Conservation (phyloP, 2,329 filamentous ascomycete genomes). For the Fusarium hostae region DNA sequence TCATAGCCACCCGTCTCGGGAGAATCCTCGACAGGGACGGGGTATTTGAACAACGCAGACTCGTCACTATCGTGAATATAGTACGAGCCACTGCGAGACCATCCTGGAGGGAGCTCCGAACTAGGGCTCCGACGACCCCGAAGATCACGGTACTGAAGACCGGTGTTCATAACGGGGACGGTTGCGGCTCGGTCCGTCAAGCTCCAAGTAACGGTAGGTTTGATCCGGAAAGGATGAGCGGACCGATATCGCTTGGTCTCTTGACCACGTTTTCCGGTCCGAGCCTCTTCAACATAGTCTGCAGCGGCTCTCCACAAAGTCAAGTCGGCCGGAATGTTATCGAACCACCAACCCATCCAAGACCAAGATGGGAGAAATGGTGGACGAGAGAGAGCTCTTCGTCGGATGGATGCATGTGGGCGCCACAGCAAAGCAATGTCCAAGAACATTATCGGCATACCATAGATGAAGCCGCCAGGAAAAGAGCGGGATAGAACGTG, state of each 20-base stretch:
- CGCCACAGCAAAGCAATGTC: constrained; percentile 59
- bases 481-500: constrained; percentile 55
- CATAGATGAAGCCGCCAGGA: constrained; percentile 57
- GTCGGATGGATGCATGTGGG: constrained; percentile 55
- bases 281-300: constrained; percentile 56
- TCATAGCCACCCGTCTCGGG: constrained; percentile 47
- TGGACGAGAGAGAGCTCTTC: constrained; percentile 50
- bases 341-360: constrained; percentile 62
- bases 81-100: constrained; percentile 51
- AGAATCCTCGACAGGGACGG: constrained; percentile 53
- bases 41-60: constrained; percentile 54
- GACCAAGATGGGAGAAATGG: constrained; percentile 58
- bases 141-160: constrained; percentile 54
- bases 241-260: constrained; percentile 51
- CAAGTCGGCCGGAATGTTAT: constrained; percentile 56
- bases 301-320: constrained; percentile 56
- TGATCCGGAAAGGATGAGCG: constrained; percentile 53
- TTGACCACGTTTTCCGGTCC: constrained; percentile 46
- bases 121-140: constrained; percentile 48
- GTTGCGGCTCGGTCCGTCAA: constrained; percentile 54
- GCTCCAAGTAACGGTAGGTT: constrained; percentile 52
- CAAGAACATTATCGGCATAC: constrained; percentile 59
- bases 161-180: constrained; percentile 51
- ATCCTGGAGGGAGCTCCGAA: constrained; percentile 52
- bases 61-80: constrained; percentile 56